Evolutionary conservation across 345 rosid species (phyloP).

Genomic region (Gossypium anomalum): DNA sequence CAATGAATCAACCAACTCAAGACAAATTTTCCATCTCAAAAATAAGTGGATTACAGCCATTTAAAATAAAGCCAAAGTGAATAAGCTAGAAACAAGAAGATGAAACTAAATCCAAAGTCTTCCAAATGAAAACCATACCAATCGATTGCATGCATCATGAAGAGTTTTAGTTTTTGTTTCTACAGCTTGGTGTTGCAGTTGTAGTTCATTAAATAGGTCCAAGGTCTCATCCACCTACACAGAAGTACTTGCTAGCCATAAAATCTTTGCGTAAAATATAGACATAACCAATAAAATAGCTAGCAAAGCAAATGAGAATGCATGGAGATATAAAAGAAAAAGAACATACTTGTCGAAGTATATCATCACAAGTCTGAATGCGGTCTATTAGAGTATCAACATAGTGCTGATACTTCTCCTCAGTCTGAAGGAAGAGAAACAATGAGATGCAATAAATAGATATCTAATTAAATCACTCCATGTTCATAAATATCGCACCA

Average conservation of each 20-base stretch:
- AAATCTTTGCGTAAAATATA: background rate
- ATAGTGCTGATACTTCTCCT: slow-evolving; percentile 92
- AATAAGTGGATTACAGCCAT: background rate
- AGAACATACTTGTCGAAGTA: slow-evolving; percentile 65
- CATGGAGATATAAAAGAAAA: slow-evolving; percentile 12
- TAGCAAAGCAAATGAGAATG: background rate
- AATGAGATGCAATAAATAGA: slow-evolving; percentile 11
- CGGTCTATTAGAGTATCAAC: slow-evolving; percentile 68
- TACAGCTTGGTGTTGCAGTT: slow-evolving; percentile 89
- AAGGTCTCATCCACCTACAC: slow-evolving; percentile 88
- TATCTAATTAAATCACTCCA: slow-evolving; percentile 3
- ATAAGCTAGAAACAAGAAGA: slow-evolving; percentile 3
- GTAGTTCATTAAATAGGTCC: slow-evolving; percentile 71
- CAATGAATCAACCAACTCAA: background rate
- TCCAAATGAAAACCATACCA: slow-evolving; percentile 45
- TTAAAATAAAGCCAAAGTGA: background rate
- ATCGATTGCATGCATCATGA: slow-evolving; percentile 93
- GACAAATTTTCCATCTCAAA: background rate
- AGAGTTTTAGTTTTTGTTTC: slow-evolving; percentile 98
- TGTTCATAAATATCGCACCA: slow-evolving; percentile 15
- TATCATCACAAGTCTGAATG: slow-evolving; percentile 83
- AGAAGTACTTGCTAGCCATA: background rate
- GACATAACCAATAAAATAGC: slow-evolving; percentile 10
- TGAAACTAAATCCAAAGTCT: slow-evolving; percentile 5
- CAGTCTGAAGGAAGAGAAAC: slow-evolving; percentile 47